phyloP scores from a whole-genome alignment of 768 basidiomycete genomes.

The Boletales sp. region DNA sequence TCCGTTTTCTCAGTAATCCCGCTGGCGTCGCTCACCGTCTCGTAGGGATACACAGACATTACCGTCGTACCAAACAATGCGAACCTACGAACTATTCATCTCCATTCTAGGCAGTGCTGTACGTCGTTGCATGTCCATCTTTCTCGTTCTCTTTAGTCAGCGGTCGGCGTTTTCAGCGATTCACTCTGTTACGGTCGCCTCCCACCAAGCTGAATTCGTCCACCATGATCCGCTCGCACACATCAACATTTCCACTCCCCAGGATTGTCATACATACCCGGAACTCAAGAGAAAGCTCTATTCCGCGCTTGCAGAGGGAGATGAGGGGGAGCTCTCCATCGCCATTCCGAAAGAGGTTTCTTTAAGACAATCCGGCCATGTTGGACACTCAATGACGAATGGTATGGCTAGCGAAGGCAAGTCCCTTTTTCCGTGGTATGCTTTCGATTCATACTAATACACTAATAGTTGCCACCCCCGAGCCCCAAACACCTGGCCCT shows the following conservation, averaged over 20 bases:
- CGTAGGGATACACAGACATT: slow-evolving; percentile 90
- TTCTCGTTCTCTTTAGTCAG: slow-evolving; percentile 18
- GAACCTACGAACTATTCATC: slow-evolving; percentile 77
- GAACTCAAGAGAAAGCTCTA: slow-evolving; percentile 92
- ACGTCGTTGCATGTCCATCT: slow-evolving; percentile 29
- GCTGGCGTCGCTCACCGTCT: slow-evolving; percentile 17
- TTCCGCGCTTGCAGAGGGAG: slow-evolving; percentile 84
- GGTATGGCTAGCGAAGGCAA: slow-evolving; percentile 56
- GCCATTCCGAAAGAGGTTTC: slow-evolving; percentile 73
- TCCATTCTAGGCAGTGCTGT: slow-evolving; percentile 90
- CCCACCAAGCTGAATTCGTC: slow-evolving; percentile 71
- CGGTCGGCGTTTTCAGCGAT: slow-evolving; percentile 46
- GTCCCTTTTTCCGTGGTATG: slow-evolving; percentile 4
- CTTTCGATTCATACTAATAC: slow-evolving; percentile 5
- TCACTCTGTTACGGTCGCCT: slow-evolving; percentile 68
- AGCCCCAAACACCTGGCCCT: slow-evolving; percentile 66
- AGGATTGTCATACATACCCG: slow-evolving; percentile 85
- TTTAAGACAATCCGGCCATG: slow-evolving; percentile 55
- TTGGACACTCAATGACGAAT: slow-evolving; percentile 34
- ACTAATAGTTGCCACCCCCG: slow-evolving; percentile 67
- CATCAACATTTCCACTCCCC: slow-evolving; percentile 60
- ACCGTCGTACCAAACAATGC: slow-evolving; percentile 78
- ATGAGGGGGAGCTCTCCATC: slow-evolving; percentile 94
- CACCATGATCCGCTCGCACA: slow-evolving; percentile 73
- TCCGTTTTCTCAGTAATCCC: slow-evolving; percentile 37